A percentile compares a stretch with the other conserved stretches of the same genome.
Evolutionary conservation across 352 stramenopile genomes (phyloP).

Genomic region (Phytophthora tubulina): DNA sequence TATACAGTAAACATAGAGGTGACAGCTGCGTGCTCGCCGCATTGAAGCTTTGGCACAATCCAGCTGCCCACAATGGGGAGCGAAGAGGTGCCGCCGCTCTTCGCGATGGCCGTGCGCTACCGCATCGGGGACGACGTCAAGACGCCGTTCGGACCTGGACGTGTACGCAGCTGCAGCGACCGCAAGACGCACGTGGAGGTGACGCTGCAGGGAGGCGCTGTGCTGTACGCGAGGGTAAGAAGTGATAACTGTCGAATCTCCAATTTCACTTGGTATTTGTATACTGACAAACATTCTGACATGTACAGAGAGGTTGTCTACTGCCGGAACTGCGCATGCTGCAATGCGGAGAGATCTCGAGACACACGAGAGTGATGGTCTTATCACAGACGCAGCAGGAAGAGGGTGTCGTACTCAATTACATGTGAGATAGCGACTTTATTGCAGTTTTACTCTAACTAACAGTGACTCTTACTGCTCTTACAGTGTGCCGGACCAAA

Average conservation of each 20-base stretch:
- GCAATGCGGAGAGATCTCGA: conserved; percentile 72
- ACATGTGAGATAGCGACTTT: conserved; percentile 30
- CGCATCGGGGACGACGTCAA: conserved; percentile 65
- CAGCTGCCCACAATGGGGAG: conserved; percentile 16
- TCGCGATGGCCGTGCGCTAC: conserved; percentile 78
- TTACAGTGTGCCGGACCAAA: conserved; percentile 40
- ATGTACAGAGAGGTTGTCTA: conserved; percentile 55
- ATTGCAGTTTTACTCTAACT: neutral
- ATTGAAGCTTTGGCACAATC: conserved; percentile 24
- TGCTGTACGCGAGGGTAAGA: conserved; percentile 65
- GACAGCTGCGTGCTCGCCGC: neutral
- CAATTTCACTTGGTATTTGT: conserved; percentile 7
- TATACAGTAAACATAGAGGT: neutral
- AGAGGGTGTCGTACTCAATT: conserved; percentile 35
- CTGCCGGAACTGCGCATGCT: conserved; percentile 78
- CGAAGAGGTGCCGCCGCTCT: conserved; percentile 69
- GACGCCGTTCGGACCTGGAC: conserved; percentile 71
- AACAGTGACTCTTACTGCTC: neutral
- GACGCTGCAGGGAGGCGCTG: conserved; percentile 54
- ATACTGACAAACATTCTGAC: neutral
- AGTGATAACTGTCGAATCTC: neutral
- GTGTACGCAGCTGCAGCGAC: conserved; percentile 58
- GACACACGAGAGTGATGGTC: conserved; percentile 54
- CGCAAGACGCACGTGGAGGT: conserved; percentile 66
- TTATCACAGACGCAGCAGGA: neutral